These are phyloP conservation scores for Saprolegnia parasitica DNA, from an alignment of 352 stramenopile species.

Conservation along the genomic window DNA sequence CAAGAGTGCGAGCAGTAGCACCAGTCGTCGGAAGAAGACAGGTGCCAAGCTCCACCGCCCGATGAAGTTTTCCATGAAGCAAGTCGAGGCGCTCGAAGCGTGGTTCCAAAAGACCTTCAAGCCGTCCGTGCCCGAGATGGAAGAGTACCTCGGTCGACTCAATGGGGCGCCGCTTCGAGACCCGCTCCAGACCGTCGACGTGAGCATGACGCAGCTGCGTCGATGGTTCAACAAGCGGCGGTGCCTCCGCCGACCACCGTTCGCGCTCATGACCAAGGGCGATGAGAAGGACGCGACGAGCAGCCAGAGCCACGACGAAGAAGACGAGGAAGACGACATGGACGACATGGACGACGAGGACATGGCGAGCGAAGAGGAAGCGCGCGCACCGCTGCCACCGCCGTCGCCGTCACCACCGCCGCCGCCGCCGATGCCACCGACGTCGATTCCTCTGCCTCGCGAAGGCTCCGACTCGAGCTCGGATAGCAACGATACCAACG, in stretches of 20 bases:
- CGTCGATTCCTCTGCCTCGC: not conserved
- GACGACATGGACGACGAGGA: constrained; percentile 19
- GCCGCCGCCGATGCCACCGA: not conserved
- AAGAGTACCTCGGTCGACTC: constrained; percentile 59
- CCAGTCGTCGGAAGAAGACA: constrained; percentile 37
- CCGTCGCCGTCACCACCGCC: not conserved
- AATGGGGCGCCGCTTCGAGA: constrained; percentile 70
- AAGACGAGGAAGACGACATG: constrained; percentile 7
- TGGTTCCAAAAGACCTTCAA: constrained; percentile 89
- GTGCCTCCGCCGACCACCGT: constrained; percentile 72
- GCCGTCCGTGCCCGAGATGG: constrained; percentile 71
- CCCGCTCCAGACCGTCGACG: constrained; percentile 66
- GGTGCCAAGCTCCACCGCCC: constrained; percentile 51
- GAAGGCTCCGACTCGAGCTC: constrained; percentile 4
- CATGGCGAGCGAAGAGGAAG: not conserved
- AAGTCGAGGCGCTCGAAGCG: constrained; percentile 66
- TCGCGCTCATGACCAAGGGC: constrained; percentile 63
- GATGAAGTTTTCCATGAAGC: constrained; percentile 85
- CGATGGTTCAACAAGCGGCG: constrained; percentile 85
- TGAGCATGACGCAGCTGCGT: constrained; percentile 82
- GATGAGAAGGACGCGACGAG: constrained; percentile 15
- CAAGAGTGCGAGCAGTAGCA: constrained; percentile 27
- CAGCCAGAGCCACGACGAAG: constrained; percentile 4
- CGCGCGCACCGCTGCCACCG: not conserved
- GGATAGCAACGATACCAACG: constrained; percentile 4